Conservation (phyloP, 1,284 basidiomycete genomes). For the Puccinia novopanici region DNA sequence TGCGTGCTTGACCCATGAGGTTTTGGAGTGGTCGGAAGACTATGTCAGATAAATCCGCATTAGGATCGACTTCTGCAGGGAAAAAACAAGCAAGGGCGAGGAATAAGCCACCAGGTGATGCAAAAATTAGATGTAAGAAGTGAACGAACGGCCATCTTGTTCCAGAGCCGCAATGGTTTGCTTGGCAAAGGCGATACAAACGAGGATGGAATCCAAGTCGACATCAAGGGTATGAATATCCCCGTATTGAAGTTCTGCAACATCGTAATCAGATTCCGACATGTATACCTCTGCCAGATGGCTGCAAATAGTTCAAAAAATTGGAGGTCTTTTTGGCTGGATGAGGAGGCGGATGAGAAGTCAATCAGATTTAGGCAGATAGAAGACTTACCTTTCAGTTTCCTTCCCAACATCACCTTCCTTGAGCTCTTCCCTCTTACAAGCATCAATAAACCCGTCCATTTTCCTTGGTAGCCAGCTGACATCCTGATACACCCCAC, state of each 20-base stretch:
- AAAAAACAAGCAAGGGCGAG: conserved; percentile 44
- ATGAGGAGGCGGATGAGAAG: not conserved
- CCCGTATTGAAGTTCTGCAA: conserved; percentile 84
- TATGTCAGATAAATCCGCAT: conserved; percentile 72
- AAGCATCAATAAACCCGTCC: conserved; percentile 81
- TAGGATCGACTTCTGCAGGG: conserved; percentile 61
- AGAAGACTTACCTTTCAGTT: conserved; percentile 70
- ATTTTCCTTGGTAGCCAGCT: conserved; percentile 86
- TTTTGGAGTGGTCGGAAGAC: conserved; percentile 78
- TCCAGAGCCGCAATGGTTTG: conserved; percentile 74
- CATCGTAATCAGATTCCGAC: conserved; percentile 73
- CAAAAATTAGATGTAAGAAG: conserved; percentile 5
- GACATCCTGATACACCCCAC: conserved; percentile 80
- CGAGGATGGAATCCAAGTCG: conserved; percentile 87
- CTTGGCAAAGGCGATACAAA: conserved; percentile 81
- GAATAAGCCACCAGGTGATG: not conserved
- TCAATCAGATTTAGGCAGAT: not conserved
- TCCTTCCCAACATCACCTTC: conserved; percentile 89
- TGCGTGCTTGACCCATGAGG: conserved; percentile 76
- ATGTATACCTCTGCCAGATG: conserved; percentile 85
- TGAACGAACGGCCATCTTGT: conserved; percentile 70
- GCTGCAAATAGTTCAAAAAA: conserved; percentile 83
- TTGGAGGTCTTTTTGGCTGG: conserved; percentile 63
- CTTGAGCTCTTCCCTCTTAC: conserved; percentile 82
- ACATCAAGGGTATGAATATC: conserved; percentile 77